A percentile compares a stretch with the other conserved stretches of the same genome.
phyloP scores from a whole-genome alignment of 306 rosid genomes.

The Oemleria cerasiformis region DNA sequence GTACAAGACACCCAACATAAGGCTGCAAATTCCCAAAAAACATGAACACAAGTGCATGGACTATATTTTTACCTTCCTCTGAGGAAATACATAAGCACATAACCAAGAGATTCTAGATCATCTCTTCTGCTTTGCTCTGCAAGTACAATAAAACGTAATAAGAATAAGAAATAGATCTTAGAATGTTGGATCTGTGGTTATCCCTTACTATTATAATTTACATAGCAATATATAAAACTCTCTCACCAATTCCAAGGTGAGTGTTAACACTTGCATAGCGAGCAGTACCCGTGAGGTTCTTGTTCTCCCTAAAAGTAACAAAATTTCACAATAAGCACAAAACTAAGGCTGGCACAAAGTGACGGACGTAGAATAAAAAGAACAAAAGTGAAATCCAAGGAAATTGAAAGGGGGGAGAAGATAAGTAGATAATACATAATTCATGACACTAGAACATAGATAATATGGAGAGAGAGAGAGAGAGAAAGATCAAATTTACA shows the following conservation, averaged over 20 bases:
- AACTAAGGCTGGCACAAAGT: not conserved
- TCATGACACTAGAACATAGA: not conserved
- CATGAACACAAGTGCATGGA: conserved; percentile 23
- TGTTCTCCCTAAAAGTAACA: conserved; percentile 68
- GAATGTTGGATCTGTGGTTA: conserved; percentile 8
- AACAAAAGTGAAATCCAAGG: not conserved
- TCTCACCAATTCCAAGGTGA: conserved; percentile 98
- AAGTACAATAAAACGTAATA: conserved; percentile 28
- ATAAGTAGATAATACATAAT: not conserved
- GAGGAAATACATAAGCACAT: conserved; percentile 93
- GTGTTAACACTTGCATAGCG: conserved; percentile 99
- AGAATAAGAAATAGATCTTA: conserved; percentile 21
- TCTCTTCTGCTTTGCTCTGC: conserved; percentile 99
- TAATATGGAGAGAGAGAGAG: not conserved
- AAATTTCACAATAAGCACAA: not conserved
- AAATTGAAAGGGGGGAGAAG: not conserved
- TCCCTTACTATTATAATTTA: conserved; percentile 14
- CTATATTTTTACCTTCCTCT: conserved; percentile 76
- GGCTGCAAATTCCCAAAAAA: conserved; percentile 15
- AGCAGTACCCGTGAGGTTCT: conserved; percentile 99
- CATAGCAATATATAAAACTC: conserved; percentile 16
- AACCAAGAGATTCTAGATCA: conserved; percentile 99
- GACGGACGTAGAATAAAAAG: not conserved
- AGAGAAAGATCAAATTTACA: no score
- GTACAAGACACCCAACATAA: conserved; percentile 26